Conservation (phyloP, 2,329 filamentous ascomycete species). For the Fusarium neocosmosporiellum region DNA sequence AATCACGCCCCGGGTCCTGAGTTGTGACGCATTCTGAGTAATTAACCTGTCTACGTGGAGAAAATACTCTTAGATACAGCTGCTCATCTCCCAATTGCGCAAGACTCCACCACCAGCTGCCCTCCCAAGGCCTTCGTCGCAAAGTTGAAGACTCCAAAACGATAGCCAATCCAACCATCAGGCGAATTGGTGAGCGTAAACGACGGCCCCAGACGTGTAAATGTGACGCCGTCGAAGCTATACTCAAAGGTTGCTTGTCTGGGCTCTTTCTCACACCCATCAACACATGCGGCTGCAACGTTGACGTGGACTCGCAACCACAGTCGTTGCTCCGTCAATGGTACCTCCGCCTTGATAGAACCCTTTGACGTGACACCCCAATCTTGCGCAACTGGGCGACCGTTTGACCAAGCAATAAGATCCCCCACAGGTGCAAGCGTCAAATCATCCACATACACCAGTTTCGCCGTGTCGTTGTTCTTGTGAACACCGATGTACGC, state of each 20-base stretch:
- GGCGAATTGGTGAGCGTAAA: conserved; percentile 45
- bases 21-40: too few relatives aligned
- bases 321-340: neutral
- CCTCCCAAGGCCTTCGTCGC: conserved; percentile 51
- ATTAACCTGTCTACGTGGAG: rapidly evolving
- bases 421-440: neutral
- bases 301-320: neutral
- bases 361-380: neutral
- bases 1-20: too few relatives aligned
- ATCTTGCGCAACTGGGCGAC: neutral
- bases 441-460: conserved; percentile 1
- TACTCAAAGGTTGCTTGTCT: neutral
- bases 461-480: neutral
- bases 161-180: conserved; percentile 59
- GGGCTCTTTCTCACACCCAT: neutral
- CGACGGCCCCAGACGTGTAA: neutral
- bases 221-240: neutral
- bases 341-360: neutral
- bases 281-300: neutral
- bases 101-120: conserved; percentile 1
- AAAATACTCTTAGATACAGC: neutral
- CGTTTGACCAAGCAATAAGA: neutral
- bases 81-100: neutral
- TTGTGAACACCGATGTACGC: conserved; percentile 5
- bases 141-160: conserved; percentile 62